Evolutionary conservation across 805 yeast species (phyloP).

Genomic region (Candida ponderosae): DNA sequence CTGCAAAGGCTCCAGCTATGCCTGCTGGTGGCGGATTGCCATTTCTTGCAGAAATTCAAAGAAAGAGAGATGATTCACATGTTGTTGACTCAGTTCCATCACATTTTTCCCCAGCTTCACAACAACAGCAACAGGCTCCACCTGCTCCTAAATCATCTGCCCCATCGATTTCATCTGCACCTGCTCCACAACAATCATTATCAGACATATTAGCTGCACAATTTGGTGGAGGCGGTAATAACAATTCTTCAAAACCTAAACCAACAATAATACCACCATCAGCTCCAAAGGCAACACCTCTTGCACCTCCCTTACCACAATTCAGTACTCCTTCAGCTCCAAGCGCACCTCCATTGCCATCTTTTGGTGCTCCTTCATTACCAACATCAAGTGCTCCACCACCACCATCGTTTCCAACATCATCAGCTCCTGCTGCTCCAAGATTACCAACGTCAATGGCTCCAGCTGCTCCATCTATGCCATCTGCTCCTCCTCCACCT

Average conservation of each 20-base stretch:
- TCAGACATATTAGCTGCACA: conserved; percentile 12
- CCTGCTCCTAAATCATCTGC: conserved; percentile 12
- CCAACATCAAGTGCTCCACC: conserved; percentile 7
- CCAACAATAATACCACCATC: conserved; percentile 8
- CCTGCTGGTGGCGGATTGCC: conserved; percentile 39
- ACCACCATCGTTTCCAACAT: conserved; percentile 5
- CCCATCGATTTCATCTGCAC: conserved; percentile 17
- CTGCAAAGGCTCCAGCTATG: no score
- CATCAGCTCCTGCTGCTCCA: conserved; percentile 14
- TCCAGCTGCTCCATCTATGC: conserved; percentile 8
- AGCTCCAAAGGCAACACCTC: conserved; percentile 4
- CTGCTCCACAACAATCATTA: conserved; percentile 19
- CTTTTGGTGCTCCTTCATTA: conserved; percentile 12
- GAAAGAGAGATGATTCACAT: conserved; percentile 41
- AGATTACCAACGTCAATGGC: conserved; percentile 7
- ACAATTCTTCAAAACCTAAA: conserved; percentile 2
- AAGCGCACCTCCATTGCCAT: conserved; percentile 13
- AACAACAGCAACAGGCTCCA: conserved; percentile 8
- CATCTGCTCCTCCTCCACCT: conserved; percentile 15
- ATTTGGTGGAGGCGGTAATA: conserved; percentile 1
- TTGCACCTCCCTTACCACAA: conserved; percentile 9
- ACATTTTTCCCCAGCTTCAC: conserved; percentile 16
- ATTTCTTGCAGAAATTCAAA: conserved; percentile 50
- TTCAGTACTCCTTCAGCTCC: conserved; percentile 12
- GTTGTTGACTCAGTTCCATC: conserved; percentile 35